Evolutionary conservation across 2,329 filamentous ascomycete species (phyloP), one percentile per base, ranked within the genome.

Genomic region (Ascochyta clinopodiicola): DNA sequence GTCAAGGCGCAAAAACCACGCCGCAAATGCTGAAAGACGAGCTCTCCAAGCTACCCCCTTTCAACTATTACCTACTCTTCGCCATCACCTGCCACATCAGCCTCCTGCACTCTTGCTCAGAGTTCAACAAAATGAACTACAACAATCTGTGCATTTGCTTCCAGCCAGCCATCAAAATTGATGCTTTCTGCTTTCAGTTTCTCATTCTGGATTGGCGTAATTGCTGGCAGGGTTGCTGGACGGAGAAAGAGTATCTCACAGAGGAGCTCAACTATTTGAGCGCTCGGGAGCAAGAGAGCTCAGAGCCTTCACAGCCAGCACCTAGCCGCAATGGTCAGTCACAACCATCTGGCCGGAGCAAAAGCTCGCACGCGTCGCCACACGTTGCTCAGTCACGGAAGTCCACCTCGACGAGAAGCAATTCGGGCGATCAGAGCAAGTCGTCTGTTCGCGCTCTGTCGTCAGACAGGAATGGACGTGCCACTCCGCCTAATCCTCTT

Each of bases 111-210:
- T 92, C 91, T 1, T 94, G 96, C 75, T 90, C 92, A 22, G 91
- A 96, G 62, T 93, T 94, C 80, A 98, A 97, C 84, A 96, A 96
- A 80, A 98, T 98, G 94, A 92, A 96, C 72, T 96, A 94, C 73
- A 88, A 91, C 71, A 97, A 97, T 63, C 81, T 98, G 22, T 96
- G 92, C 78, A 96, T 97, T 66, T 98, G 94, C 79, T 97, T 97
- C 77, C 92, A 96, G 76, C 94, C 94, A 3, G 96, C 92, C 76
- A 92, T 98, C 85, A 96, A 94, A 78, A 95, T 98, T 56, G 94
- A 98, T 69, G 88, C 88, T 1, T 96, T 94, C 74, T 96, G 92
- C 74, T 98, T 98, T 83, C 92, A 93, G 68, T 97, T 96, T 63
- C 82, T 98, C 12, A 93, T 98, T 19, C 91, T 92, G 70, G 90